Conservation (phyloP, 805 yeast species). For the Myxozyma monticola region DNA sequence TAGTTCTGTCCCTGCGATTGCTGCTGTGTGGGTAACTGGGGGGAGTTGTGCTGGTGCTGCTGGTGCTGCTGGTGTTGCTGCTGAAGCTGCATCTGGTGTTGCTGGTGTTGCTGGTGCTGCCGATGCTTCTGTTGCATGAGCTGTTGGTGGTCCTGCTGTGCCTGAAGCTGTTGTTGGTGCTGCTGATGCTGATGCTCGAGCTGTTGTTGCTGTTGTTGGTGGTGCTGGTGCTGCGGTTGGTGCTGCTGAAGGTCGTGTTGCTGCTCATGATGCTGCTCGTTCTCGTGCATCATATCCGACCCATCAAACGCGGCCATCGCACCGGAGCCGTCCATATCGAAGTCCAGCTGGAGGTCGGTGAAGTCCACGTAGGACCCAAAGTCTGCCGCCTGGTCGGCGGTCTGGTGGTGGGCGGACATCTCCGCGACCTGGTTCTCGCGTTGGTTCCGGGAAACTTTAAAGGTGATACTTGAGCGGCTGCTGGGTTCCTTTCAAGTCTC, state of each 20-base stretch:
- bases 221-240: background rate
- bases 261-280: background rate
- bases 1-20: too few species aligned
- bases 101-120: conserved; percentile 6
- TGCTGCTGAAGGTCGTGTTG: background rate
- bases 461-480: too few species aligned
- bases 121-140: background rate
- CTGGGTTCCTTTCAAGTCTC: too few species aligned
- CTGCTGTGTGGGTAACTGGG: too few species aligned
- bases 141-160: conserved; percentile 7
- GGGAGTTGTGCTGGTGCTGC: conserved; percentile 1
- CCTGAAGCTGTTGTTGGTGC: conserved; percentile 5
- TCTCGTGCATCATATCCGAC: background rate
- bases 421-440: too few species aligned
- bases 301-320: conserved; percentile 7
- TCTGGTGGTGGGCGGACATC: background rate
- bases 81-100: background rate
- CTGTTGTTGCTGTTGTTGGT: conserved; percentile 1
- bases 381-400: conserved; percentile 8
- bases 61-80: conserved; percentile 5
- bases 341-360: conserved; percentile 27
- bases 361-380: conserved; percentile 26
- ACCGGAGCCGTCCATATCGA: conserved; percentile 15
- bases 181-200: background rate
- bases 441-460: too few species aligned